Evolutionary conservation across 768 basidiomycete genomes (phyloP), one percentile per base, ranked within the genome.

Genomic region (Austroboletus festivus): DNA sequence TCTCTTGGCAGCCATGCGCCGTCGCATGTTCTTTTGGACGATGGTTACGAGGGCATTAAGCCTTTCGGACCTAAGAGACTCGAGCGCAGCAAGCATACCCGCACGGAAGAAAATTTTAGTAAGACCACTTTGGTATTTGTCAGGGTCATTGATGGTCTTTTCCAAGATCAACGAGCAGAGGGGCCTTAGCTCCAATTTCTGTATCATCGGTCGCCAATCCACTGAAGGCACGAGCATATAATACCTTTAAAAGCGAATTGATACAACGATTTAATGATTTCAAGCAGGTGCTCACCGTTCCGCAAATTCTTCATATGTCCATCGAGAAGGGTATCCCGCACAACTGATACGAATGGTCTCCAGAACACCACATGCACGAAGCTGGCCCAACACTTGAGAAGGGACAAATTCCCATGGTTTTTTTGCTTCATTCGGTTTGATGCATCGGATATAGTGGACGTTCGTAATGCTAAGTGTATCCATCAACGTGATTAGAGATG

Each of bases 51-150:
- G 81, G 19, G 84, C 75, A 63, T 95, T 94, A 45, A 98, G 79
- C 50, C 89, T 78, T 51, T 89, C 84, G 7, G 93, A 85, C 34
- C 96, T 89, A 47, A 94, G 76, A 15, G 90, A 82, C 71, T 99
- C 96, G 38, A 99, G 77, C 6, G 89, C 88, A 22, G 96, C 95
- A 47, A 99, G 85, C 93, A 98, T 97, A 54, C 96, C 96, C 12
- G 96, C 94, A 51, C 96, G 83, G 80, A 99, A 98, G 74, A 99
- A 99, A 57, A 99, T 97, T 72, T 99, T 99, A 22, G 91, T 98
- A 23, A 93, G 78, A 58, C 96, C 96, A 61, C 85, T 85, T 71
- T 99, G 96, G 69, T 93, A 96, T 75, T 95, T 97, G 76, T 97
- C 94, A 7, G 85, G 79, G 55, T 98, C 96, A 31, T 86, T 85